phyloP scores from a whole-genome alignment of 768 basidiomycete species.

The Daedalea quercina region DNA sequence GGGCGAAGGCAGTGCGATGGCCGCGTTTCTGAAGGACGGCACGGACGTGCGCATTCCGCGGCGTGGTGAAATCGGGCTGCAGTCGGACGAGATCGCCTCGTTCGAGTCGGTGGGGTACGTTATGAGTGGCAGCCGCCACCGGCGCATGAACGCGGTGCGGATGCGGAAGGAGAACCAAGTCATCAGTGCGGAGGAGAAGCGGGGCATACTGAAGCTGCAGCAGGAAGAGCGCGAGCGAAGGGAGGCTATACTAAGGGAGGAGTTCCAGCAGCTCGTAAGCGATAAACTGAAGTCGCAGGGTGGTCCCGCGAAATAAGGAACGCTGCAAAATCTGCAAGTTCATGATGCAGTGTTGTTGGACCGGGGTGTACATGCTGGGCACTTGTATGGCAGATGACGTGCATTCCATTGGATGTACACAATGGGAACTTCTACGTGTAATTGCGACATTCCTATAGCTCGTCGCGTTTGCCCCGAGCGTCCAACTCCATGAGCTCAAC shows the following conservation, averaged over 20 bases:
- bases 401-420: neutral
- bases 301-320: slow-evolving; percentile 7
- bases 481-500: slow-evolving; percentile 74
- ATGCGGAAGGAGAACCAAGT: slow-evolving; percentile 99
- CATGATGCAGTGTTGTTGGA: too few species aligned
- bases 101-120: slow-evolving; percentile 93
- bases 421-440: too few species aligned
- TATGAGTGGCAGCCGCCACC: slow-evolving; percentile 93
- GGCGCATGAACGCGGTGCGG: slow-evolving; percentile 97
- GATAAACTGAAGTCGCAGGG: slow-evolving; percentile 55
- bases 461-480: slow-evolving; percentile 37
- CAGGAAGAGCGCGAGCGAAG: slow-evolving; percentile 89
- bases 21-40: slow-evolving; percentile 84
- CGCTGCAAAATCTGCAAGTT: too few species aligned
- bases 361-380: too few species aligned
- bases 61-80: slow-evolving; percentile 96
- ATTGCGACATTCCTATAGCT: too few species aligned
- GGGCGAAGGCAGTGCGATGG: slow-evolving; percentile 98
- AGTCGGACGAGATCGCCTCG: slow-evolving; percentile 77
- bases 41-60: slow-evolving; percentile 87
- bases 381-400: neutral
- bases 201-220: slow-evolving; percentile 91
- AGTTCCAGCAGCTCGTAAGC: slow-evolving; percentile 78
- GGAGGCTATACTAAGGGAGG: slow-evolving; percentile 83
- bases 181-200: slow-evolving; percentile 97